Percentiles rank a stretch among this genome's conserved stretches.
Evolutionary conservation across 345 rosid genomes (phyloP).

Genomic region (Lumnitzera racemosa): DNA sequence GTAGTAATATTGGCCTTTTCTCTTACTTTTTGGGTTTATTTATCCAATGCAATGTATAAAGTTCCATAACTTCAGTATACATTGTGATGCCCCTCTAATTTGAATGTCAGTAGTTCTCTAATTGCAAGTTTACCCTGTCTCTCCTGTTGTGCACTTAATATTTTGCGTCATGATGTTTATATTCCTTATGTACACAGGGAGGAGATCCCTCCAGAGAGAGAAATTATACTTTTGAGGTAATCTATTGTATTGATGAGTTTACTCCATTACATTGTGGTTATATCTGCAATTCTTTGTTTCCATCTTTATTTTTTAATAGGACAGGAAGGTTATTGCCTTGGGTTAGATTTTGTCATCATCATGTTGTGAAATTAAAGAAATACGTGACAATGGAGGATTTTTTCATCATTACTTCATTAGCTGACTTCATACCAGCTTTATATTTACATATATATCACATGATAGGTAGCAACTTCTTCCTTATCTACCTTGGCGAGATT

Average conservation of each 20-base stretch:
- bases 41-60: no score
- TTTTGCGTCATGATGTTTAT: neutral
- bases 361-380: no score
- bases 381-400: neutral
- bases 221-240: slow-evolving; percentile 60
- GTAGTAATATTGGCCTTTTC: no score
- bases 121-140: neutral
- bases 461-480: slow-evolving; percentile 62
- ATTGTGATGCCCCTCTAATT: no score
- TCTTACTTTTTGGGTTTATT: no score
- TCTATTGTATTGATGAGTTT: neutral
- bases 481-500: slow-evolving; percentile 55
- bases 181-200: slow-evolving; percentile 33
- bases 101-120: no score
- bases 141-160: neutral
- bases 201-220: slow-evolving; percentile 69
- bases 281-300: neutral
- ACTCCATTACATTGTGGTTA: neutral
- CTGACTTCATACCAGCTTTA: neutral
- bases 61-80: no score
- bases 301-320: neutral
- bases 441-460: slow-evolving; percentile 5
- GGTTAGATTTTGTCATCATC: no score
- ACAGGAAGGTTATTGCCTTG: no score
- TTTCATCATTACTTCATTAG: slow-evolving; percentile 2